Conservation (phyloP, 352 stramenopile species). For the Phytophthora cactorum region DNA sequence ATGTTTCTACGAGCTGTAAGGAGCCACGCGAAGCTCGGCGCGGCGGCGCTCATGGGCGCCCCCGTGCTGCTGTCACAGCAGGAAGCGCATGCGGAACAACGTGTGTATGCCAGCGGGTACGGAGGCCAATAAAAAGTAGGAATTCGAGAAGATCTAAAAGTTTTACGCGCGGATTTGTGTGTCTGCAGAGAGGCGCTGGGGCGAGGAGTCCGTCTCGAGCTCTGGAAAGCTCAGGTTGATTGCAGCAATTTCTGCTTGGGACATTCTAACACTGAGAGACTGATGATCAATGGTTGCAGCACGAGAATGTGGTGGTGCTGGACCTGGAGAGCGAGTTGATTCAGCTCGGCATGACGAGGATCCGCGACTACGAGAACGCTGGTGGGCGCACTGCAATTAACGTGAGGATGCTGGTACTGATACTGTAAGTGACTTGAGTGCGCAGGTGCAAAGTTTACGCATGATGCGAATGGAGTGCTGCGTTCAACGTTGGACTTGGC, state of each 20-base stretch:
- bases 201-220: constrained; percentile 78
- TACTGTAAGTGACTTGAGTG: background rate
- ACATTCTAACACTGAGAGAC: background rate
- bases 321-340: constrained; percentile 88
- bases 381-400: constrained; percentile 29
- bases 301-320: constrained; percentile 88
- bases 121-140: background rate
- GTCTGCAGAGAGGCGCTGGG: constrained; percentile 70
- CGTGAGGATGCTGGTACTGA: background rate
- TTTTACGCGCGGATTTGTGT: constrained; percentile 13
- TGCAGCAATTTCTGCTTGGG: background rate
- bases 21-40: constrained; percentile 41
- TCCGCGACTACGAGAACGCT: constrained; percentile 77
- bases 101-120: constrained; percentile 77
- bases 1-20: constrained; percentile 57
- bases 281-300: constrained; percentile 40
- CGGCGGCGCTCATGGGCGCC: constrained; percentile 43
- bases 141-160: background rate
- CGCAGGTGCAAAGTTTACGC: constrained; percentile 65
- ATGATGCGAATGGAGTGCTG: constrained; percentile 77
- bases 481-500: constrained; percentile 73
- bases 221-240: constrained; percentile 86
- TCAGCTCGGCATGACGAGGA: constrained; percentile 80
- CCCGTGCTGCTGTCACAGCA: constrained; percentile 41
- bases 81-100: constrained; percentile 50